Base-by-base conservation (phyloP, 805 yeast genomes). In the Wickerhamiella brachini region DNA sequence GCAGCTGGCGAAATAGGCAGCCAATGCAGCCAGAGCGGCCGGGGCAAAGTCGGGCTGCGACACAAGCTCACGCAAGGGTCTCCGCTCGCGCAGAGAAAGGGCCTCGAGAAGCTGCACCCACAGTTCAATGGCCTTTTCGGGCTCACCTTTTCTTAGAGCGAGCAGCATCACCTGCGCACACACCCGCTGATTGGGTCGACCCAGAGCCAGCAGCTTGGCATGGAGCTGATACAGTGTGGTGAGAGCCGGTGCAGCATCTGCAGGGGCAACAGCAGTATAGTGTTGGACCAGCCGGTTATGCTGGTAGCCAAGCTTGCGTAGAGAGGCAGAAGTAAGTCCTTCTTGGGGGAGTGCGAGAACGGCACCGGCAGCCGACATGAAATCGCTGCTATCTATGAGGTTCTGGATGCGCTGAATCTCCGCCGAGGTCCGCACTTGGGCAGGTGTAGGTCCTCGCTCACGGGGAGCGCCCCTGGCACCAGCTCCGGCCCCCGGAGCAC, bases 21-120 rank as follows among this genome's bases (percentile, higher is more conserved):
- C 62, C 21, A 65, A 56, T 6, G 68, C 68, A 5, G 66, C 57
- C 44, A 60, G 39, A 1, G 66, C 65, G 8, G 67, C 64, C 15
- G 63, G 60, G 24, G 56, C 51, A 49, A 59, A 62, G 39, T 55
- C 58, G 2, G 53, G 54, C 20, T 45, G 39, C 5, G 58, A 53
- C 13, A 63, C 56, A 13, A 51, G 44, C 3, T 37, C 49, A 20
- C 53, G 46, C 26, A 59, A 46, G 15, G 52, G 45, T 29, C 44
- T 41, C 9, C 17, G 20, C 5, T 52, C 42, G 20, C 47, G 45
- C 12, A 43, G 26, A 8, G 60, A 58, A 18, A 63, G 53, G 2
- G 56, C 51, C 53, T 65, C 68, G n/a, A 63, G 56, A 44, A 63
- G 57, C 20, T 58, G 59, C 26, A 65, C 64, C 68, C 68, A 65